Base-by-base conservation (phyloP, 805 yeast genomes). In the Kodamaea laetipori region DNA sequence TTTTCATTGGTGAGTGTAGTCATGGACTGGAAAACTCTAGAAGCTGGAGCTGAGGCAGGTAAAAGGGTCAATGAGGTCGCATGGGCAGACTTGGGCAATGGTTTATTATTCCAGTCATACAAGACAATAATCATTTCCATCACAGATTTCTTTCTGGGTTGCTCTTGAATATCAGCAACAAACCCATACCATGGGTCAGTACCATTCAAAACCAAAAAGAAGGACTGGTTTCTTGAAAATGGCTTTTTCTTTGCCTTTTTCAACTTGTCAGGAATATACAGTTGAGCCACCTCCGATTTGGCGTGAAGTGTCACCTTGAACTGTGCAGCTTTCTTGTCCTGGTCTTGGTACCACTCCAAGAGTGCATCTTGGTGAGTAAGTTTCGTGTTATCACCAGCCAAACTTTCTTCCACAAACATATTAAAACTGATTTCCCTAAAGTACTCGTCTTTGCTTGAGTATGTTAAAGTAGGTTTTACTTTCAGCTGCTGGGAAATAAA, bases 21-120 rank as follows among this genome's bases (percentile, higher is more conserved):
- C 87, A 84, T 84, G 0, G 89, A 84, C 51, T 77, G 74, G 56
- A 84, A 67, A 4, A 82, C 81, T 59, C 90, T 67, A 33, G 79
- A 74, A 4, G 81, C 77, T 2, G 84, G 84, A 4, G 79, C 77
- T 6, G 84, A 78, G 15, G 81, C 80, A 0, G 89, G 88, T 38
- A 84, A 54, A 9, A 84, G 55, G 25, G 66, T 59, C 33, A 69
- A 58, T 25, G 54, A 55, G 31, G 60, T 57, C 5, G 70, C 67
- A 39, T 70, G 67, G 4, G 71, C 67, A 2, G 71, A 59, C 7
- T 56, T 62, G 0, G 86, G 86, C 46, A 81, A 64, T 3, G 71
- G 70, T 35, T 61, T 59, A 24, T 63, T 64, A 53, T 82, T 82
- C 89, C 90, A 83, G 11, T 71, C 67, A 54, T 74, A 81, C 15